Evolutionary conservation across 257 asterid species (phyloP).

Genomic region (Solanum verrucosum): DNA sequence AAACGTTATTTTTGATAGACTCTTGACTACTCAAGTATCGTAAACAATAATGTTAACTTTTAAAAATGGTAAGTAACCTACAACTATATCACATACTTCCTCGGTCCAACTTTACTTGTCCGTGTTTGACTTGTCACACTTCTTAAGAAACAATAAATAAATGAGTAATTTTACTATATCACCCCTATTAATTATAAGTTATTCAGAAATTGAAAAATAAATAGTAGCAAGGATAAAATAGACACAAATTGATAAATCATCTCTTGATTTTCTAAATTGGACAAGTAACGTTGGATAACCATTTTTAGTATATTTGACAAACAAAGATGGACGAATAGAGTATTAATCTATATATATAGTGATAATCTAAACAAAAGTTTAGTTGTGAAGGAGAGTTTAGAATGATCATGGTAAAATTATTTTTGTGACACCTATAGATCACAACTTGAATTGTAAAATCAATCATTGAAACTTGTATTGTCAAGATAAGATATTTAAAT

Average conservation of each 20-base stretch:
- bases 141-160: too few species aligned
- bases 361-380: background rate
- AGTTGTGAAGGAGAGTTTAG: background rate
- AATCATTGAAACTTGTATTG: background rate
- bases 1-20: background rate
- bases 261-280: too few species aligned
- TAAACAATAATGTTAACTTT: background rate
- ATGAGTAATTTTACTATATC: too few species aligned
- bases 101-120: too few species aligned
- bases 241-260: too few species aligned
- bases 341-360: background rate
- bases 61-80: background rate
- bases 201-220: too few species aligned
- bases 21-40: background rate
- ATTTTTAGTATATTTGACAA: too few species aligned
- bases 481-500: background rate
- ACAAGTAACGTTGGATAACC: too few species aligned
- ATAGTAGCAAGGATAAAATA: too few species aligned
- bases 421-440: background rate
- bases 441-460: background rate
- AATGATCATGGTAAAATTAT: background rate
- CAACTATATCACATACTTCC: background rate
- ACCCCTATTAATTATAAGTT: too few species aligned
- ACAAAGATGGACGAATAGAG: too few species aligned
- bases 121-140: too few species aligned